Percentiles rank a stretch among this genome's conserved stretches.
Conservation (phyloP, 306 rosid species). For the Canavalia ensiformis region DNA sequence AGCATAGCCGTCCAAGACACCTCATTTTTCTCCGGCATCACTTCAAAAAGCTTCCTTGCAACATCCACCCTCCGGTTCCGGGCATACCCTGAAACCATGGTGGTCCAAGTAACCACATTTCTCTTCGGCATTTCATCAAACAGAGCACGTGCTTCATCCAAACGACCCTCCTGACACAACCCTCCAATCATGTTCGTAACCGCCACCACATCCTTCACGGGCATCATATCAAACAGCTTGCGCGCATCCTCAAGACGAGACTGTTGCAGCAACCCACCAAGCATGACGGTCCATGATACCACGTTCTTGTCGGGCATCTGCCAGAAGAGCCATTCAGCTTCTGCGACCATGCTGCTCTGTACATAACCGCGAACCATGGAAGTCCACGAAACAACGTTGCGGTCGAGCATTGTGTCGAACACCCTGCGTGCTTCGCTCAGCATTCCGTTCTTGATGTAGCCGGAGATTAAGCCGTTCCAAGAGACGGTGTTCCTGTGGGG, state of each 20-base stretch:
- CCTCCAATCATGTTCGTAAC: constrained; percentile 67
- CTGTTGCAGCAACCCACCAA: constrained; percentile 62
- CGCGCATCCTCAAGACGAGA: constrained; percentile 61
- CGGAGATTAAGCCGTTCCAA: constrained; percentile 61
- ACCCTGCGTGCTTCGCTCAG: constrained; percentile 53
- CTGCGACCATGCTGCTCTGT: constrained; percentile 46
- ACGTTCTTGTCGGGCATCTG: constrained; percentile 61
- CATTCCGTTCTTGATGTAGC: constrained; percentile 56
- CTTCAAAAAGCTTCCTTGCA: constrained; percentile 69
- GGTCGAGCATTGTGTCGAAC: constrained; percentile 58
- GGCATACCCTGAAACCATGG: constrained; percentile 66
- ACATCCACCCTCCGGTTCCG: constrained; percentile 60
- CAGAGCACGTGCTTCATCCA: constrained; percentile 60
- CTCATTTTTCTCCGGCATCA: constrained; percentile 66
- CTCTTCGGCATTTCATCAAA: constrained; percentile 60
- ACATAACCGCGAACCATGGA: constrained; percentile 66
- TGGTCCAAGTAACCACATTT: constrained; percentile 70
- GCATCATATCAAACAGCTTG: constrained; percentile 62
- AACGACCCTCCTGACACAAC: constrained; percentile 57
- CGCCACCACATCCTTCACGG: constrained; percentile 61
- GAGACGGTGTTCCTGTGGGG: constrained; percentile 57
- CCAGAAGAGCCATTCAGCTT: constrained; percentile 63
- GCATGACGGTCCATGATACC: constrained; percentile 69
- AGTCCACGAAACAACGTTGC: constrained; percentile 71
- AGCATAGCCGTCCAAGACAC: constrained; percentile 72